These are phyloP conservation scores for Asclepias syriaca DNA, from an alignment of 257 asterid genomes.

Conservation along the genomic window DNA sequence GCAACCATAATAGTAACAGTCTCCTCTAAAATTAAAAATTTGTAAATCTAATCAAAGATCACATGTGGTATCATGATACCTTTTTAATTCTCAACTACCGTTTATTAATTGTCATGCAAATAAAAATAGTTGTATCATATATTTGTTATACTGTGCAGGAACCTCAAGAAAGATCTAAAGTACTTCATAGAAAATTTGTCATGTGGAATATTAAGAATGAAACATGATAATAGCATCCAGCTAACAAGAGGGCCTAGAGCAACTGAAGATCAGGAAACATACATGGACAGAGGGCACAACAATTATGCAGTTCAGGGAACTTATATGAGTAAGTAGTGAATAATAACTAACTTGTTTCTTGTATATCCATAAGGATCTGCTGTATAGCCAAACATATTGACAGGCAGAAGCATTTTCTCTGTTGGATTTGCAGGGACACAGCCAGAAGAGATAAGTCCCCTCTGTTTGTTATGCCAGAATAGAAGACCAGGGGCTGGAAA, in stretches of 20 bases:
- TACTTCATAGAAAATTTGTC: slow-evolving; percentile 37
- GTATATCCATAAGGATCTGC: background rate
- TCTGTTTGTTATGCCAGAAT: slow-evolving; percentile 35
- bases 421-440: slow-evolving; percentile 23
- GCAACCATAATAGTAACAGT: background rate
- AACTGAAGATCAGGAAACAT: slow-evolving; percentile 10
- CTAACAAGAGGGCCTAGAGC: slow-evolving; percentile 27
- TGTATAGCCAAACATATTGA: background rate
- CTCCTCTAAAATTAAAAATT: background rate
- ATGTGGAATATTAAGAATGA: slow-evolving; percentile 42
- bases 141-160: slow-evolving; percentile 23
- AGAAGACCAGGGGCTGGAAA: slow-evolving; percentile 25
- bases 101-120: background rate
- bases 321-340: slow-evolving; percentile 24
- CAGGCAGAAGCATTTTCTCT: background rate
- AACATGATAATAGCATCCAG: slow-evolving; percentile 24
- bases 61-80: too few relatives aligned
- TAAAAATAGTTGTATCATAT: background rate
- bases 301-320: slow-evolving; percentile 6
- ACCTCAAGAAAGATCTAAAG: slow-evolving; percentile 31
- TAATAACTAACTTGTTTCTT: background rate
- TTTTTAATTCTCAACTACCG: too few relatives aligned
- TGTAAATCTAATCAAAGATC: background rate
- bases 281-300: slow-evolving; percentile 1
- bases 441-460: slow-evolving; percentile 8